Evolutionary conservation across 208 protist species (phyloP), one percentile per base, ranked within the genome.

Genomic region (Endotrypanum monterogeii): DNA sequence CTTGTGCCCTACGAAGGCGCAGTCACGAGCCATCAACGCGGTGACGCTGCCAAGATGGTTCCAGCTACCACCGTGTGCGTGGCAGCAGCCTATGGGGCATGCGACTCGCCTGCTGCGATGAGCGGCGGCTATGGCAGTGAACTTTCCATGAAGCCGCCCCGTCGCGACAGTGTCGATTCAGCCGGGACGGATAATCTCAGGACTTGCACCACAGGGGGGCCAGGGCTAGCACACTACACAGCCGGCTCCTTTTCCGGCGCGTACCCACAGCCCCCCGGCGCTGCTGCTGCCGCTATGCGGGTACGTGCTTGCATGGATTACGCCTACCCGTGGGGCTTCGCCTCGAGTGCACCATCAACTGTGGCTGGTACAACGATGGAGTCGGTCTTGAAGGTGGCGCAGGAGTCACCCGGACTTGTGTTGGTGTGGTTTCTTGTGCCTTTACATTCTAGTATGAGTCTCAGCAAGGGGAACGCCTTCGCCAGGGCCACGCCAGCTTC

Each of bases 391-490:
- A 41, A 44, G 39, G 52, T 82, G 37, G 67, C 74, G 14, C 61
- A 30, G 32, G 35, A 55, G 60, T 60, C 83, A 3, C 76, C 80
- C 7, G 89, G 86, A 20, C 73, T 93, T 50, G 84, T 84, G 74
- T 56, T 93, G 56, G 74, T 85, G 61, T 93, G 89, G 84, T 71
- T 80, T 30, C 55, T 87, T 16, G 67, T 88, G 25, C 81, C 73
- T 58, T 55, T 74, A 20, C 72, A 72, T 6, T 30, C 54, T 7
- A 54, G 25, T 56, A 73, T 58, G 2, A 32, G 37, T 11, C 68
- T 68, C 12, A 58, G 50, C 68, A 78, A 78, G 25, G 75, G 72
- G n/a, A 71, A 41, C 37, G 30, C 77, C 25, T 72, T 86, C 54
- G 52, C 67, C 63, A 44, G 76, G 11, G 73, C 58, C 23, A 37